phyloP scores from a whole-genome alignment of 2,329 filamentous ascomycete genomes.

The Talaromyces sp. region DNA sequence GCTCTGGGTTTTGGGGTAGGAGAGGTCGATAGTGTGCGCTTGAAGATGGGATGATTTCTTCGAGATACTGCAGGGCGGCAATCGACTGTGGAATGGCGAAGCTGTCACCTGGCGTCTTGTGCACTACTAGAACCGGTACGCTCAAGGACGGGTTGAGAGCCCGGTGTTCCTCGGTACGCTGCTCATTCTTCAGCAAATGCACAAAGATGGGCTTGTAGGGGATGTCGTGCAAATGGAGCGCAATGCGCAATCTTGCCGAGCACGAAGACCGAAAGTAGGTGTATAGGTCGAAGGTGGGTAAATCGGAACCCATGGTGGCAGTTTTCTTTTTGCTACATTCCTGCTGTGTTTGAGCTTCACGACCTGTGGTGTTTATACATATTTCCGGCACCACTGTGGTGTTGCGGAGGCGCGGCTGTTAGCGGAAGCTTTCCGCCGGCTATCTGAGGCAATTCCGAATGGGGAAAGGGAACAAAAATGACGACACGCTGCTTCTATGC shows the following conservation, averaged over 20 bases:
- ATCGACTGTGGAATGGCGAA: constrained; percentile 54
- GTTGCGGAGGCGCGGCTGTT: neutral
- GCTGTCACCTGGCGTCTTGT: constrained; percentile 14
- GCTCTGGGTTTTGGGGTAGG: constrained; percentile 44
- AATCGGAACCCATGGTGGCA: constrained; percentile 3
- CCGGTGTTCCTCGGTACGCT: constrained; percentile 43
- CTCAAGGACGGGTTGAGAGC: constrained; percentile 51
- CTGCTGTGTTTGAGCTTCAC: neutral
- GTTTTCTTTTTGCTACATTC: neutral
- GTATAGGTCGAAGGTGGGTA: constrained; percentile 25
- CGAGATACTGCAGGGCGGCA: constrained; percentile 59
- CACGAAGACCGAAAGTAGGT: constrained; percentile 62
- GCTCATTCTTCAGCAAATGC: constrained; percentile 54
- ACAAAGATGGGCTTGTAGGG: constrained; percentile 45
- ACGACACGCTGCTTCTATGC: neutral
- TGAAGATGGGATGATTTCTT: constrained; percentile 46
- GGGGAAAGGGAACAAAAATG: neutral
- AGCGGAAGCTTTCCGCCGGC: neutral
- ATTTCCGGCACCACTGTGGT: neutral
- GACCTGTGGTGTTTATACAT: neutral
- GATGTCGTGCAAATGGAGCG: constrained; percentile 53
- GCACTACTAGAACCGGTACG: constrained; percentile 51
- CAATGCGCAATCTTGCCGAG: constrained; percentile 58
- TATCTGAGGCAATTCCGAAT: neutral
- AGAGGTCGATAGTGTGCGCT: constrained; percentile 27